Conservation (phyloP, 768 basidiomycete species). For the Psilocybe cubensis region DNA sequence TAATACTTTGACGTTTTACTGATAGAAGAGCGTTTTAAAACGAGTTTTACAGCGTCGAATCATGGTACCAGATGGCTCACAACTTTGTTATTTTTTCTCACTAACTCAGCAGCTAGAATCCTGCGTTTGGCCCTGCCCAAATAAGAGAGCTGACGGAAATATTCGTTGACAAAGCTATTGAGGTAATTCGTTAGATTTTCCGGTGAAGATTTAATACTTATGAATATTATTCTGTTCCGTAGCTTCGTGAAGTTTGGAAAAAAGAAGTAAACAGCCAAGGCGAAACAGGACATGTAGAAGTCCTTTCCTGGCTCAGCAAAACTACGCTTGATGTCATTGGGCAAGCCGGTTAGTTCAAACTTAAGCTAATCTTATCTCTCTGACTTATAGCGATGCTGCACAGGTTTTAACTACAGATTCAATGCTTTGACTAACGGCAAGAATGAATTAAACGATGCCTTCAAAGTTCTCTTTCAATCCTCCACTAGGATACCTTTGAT, state of each 20-base stretch:
- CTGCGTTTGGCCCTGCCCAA: conserved; percentile 65
- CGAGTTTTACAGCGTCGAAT: conserved; percentile 37
- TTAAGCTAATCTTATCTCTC: conserved; percentile 29
- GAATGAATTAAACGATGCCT: conserved; percentile 58
- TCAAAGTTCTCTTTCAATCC: conserved; percentile 51
- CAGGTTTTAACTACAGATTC: conserved; percentile 41
- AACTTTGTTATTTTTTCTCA: neutral
- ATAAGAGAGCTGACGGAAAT: conserved; percentile 59
- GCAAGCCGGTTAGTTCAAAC: conserved; percentile 54
- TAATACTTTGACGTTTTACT: neutral
- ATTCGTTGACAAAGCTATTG: conserved; percentile 57
- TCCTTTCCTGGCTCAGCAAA: conserved; percentile 65
- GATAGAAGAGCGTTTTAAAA: neutral
- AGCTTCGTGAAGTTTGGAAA: conserved; percentile 57
- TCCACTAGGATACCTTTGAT: conserved; percentile 40
- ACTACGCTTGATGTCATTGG: conserved; percentile 81
- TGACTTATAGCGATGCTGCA: neutral
- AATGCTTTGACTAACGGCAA: conserved; percentile 33
- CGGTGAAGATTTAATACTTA: neutral
- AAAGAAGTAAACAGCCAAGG: conserved; percentile 34
- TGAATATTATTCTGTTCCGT: neutral
- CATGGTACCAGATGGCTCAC: conserved; percentile 36
- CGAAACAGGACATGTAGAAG: conserved; percentile 48
- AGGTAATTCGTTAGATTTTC: conserved; percentile 33
- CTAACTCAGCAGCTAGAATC: conserved; percentile 46